Evolutionary conservation across 139 green algal species (phyloP).

Genomic region (Edaphochlamys debaryana): DNA sequence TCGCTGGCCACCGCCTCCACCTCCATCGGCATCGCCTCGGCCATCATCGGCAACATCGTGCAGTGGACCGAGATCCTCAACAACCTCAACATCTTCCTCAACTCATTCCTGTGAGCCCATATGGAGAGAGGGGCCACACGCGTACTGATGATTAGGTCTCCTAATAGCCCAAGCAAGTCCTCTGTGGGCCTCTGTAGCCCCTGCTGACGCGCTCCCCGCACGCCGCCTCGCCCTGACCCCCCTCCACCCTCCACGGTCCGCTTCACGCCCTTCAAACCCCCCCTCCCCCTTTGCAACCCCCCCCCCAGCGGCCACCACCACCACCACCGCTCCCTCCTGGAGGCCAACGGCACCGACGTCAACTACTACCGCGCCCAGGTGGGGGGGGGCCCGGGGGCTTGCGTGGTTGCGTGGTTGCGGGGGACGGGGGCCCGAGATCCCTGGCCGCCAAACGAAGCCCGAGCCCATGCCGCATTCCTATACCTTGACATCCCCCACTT

Average conservation of each 20-base stretch:
- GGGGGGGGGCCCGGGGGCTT: background rate
- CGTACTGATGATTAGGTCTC: no score
- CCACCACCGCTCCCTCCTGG: constrained; percentile 11
- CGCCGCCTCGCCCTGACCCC: background rate
- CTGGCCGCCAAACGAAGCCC: no score
- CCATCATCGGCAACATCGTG: constrained; percentile 31
- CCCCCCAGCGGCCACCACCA: background rate
- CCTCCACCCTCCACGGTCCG: background rate
- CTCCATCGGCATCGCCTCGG: background rate
- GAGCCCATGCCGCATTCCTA: no score
- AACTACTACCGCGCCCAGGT: background rate
- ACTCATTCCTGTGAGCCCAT: no score
- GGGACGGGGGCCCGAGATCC: no score
- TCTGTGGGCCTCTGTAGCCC: background rate
- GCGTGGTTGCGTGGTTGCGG: background rate
- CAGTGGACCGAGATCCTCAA: constrained; percentile 20
- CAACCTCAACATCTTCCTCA: no score
- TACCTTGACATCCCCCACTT: no score
- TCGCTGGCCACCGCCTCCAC: constrained; percentile 31
- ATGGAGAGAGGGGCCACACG: no score
- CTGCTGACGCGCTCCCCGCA: background rate
- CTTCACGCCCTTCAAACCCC: background rate
- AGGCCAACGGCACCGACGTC: background rate
- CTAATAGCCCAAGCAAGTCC: background rate
- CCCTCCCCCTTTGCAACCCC: background rate